Evolutionary conservation across 345 rosid species (phyloP).

Genomic region (Cardiospermum halicacabum): DNA sequence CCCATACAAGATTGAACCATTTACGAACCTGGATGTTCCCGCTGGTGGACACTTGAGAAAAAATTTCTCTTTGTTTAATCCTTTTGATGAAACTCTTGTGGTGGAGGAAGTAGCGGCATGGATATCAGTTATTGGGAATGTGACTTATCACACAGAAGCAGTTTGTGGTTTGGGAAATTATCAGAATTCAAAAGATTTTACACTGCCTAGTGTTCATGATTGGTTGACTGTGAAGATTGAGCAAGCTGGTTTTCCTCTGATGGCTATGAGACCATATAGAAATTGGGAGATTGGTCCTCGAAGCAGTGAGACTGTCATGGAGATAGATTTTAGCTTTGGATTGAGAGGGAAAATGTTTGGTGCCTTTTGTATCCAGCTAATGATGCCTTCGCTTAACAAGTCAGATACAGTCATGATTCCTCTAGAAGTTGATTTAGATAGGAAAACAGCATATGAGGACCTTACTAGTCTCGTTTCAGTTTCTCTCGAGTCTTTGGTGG

Average conservation of each 20-base stretch:
- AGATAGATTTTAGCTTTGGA: constrained; percentile 48
- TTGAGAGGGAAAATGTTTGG: constrained; percentile 44
- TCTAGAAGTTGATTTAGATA: constrained; percentile 42
- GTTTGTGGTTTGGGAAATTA: constrained; percentile 32
- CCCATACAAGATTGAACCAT: constrained; percentile 46
- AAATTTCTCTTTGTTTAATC: constrained; percentile 59
- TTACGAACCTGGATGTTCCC: constrained; percentile 30
- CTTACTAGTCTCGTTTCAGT: constrained; percentile 26
- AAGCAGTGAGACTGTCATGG: constrained; percentile 33
- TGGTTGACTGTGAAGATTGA: constrained; percentile 47
- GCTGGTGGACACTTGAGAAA: constrained; percentile 37
- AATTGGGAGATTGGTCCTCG: constrained; percentile 53
- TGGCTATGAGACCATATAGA: constrained; percentile 44
- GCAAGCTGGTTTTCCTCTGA: constrained; percentile 32
- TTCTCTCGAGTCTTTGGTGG: constrained; percentile 37
- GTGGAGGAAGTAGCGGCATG: constrained; percentile 53
- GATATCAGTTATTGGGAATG: constrained; percentile 45
- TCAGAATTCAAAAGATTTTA: constrained; percentile 20
- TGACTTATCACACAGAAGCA: constrained; percentile 43
- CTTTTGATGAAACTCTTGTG: constrained; percentile 44
- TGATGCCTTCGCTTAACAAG: constrained; percentile 38
- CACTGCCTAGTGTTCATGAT: constrained; percentile 30
- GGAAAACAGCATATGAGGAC: constrained; percentile 23
- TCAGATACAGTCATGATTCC: constrained; percentile 51
- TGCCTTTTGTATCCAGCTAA: constrained; percentile 46